Evolutionary conservation across 1,284 basidiomycete genomes (phyloP), one percentile per base, ranked within the genome.

Genomic region (Cronartium quercuum): DNA sequence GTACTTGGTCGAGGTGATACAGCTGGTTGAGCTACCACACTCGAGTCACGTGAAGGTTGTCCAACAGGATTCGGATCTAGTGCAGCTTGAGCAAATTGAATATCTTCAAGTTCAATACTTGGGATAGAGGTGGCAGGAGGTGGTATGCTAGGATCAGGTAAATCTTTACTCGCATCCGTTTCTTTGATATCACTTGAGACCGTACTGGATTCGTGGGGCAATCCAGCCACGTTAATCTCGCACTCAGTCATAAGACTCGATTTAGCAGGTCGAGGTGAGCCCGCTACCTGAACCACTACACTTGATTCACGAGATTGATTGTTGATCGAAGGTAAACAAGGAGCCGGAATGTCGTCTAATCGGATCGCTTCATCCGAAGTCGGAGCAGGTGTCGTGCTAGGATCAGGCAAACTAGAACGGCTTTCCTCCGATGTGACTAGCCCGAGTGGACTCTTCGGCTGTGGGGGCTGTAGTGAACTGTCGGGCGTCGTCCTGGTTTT

Each of bases 341-440:
- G 40, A 6, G 34, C 47, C 37, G 70, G 70, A 5, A 74, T 7
- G 38, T 74, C 70, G 34, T 66, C 64, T 7, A 66, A 64, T 61
- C 65, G 65, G 64, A 74, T 74, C 24, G 63, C 70, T 37, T 61
- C 61, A 35, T 57, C 41, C 18, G 69, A 51, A 13, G 64, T 44
- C 57, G 69, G 62, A 35, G 57, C n/a, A 6, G 69, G 69, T 37
- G 69, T 65, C 57, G 60, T 62, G 34, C 47, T 40, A 42, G 69
- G 69, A 47, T 71, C 69, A 40, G 69, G 69, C 58, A 71, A 57
- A 38, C 21, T n/a, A 55, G 38, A 37, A 35, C 35, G 61, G 21
- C 44, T 15, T 21, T 18, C 18, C 18, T 15, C 9, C 29, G 29
- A 29, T 29, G 29, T 29, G 44, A 51, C 21, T 21, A 51, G 44